Evolutionary conservation across 257 asterid genomes (phyloP), one percentile per base, ranked within the genome.

Genomic region (Primulina eburnea): DNA sequence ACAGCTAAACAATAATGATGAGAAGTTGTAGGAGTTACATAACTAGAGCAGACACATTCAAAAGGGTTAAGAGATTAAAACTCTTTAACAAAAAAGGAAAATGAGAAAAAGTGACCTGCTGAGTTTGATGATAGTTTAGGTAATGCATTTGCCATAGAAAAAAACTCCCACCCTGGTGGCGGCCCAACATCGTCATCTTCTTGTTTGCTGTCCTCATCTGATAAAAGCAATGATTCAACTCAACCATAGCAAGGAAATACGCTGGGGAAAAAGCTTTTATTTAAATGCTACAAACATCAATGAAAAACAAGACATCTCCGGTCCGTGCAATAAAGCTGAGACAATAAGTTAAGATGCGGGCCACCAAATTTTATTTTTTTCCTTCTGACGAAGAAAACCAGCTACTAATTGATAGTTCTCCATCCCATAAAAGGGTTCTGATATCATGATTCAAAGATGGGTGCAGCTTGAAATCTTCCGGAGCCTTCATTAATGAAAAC

Each of bases 111-210:
- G 26, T 56, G 40, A 75, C 90, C 88, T 77, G 83, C 21, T 53
- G 77, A 38, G 64, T 30, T 24, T 60, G 83, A 71, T 67, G 76
- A 65, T 28, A 69, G 43, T 74, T 63, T 72, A 20, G 88, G 84
- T 68, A 79, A 70, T 2, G 77, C 81, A 74, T 60, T 75, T 70
- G 50, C 82, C 62, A 79, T 86, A 61, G 78, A 64, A 69, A 43
- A 60, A 53, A 84, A 71, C 65, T 76, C 83, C 92, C 90, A 86
- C 60, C 95, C 90, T 6, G 90, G 92, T 47, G 89, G 89, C 14
- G 92, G 92, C 29, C 92, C 88, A 16, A 68, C 74, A 60, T 65
- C 80, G n/a, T 68, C 81, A 63, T 84, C 91, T 2, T 82, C 83
- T 75, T 76, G 81, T 65, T 76, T 71, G 78, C 75, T 67, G 72